phyloP scores from a whole-genome alignment of 805 yeast species.

The Sugiyamaella qingdaonensis region DNA sequence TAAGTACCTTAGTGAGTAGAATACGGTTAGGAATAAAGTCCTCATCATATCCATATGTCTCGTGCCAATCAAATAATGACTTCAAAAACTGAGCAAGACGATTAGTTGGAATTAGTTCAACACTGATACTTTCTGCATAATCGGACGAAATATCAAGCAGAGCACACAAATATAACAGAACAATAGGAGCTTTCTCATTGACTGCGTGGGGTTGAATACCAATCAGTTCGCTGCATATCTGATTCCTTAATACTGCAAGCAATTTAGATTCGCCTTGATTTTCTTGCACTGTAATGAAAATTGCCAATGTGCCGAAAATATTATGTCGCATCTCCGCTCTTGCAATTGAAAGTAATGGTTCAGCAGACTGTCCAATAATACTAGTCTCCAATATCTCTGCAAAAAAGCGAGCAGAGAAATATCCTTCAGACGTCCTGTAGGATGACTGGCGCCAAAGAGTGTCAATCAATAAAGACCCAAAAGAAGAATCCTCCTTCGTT shows the following conservation, averaged over 20 bases:
- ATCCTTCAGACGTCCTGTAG: constrained; percentile 4
- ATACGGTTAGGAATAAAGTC: constrained; percentile 50
- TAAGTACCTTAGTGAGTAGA: constrained; percentile 46
- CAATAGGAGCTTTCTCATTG: constrained; percentile 23
- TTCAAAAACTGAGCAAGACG: constrained; percentile 59
- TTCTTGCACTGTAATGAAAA: not conserved
- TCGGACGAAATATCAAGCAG: constrained; percentile 43
- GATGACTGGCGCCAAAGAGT: constrained; percentile 6
- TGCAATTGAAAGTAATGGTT: not conserved
- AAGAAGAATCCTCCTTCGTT: too few species aligned
- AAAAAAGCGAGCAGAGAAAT: constrained; percentile 11
- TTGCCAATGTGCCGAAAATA: constrained; percentile 4
- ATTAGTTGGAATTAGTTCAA: constrained; percentile 55
- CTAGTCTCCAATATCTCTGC: not conserved
- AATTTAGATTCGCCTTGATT: not conserved
- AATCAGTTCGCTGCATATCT: constrained; percentile 59
- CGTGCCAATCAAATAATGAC: constrained; percentile 54
- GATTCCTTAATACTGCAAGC: constrained; percentile 50
- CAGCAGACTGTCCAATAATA: not conserved
- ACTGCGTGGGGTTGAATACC: not conserved
- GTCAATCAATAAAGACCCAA: not conserved
- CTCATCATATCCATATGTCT: constrained; percentile 56
- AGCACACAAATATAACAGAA: constrained; percentile 43
- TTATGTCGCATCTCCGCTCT: not conserved
- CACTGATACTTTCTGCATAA: constrained; percentile 22